phyloP scores from a whole-genome alignment of 2,329 filamentous ascomycete genomes.

The Diaporthe sp. region DNA sequence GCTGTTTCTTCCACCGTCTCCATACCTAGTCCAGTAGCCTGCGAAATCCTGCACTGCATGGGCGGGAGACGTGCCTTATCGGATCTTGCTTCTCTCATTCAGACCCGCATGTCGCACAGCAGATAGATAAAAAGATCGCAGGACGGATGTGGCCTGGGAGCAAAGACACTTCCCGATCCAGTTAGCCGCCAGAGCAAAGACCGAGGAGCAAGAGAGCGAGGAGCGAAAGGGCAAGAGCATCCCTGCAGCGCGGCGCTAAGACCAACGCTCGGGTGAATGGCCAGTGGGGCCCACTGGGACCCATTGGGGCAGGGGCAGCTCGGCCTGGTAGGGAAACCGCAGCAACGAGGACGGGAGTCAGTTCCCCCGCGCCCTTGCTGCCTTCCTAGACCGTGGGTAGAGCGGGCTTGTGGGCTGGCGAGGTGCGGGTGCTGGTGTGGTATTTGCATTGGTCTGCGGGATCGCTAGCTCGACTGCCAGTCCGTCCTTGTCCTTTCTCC shows the following conservation, averaged over 20 bases:
- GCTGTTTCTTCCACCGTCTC: background rate
- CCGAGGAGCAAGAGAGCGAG: background rate
- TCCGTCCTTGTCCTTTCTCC: slow-evolving; percentile 21
- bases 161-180: background rate
- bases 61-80: background rate
- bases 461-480: slow-evolving; percentile 15
- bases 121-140: background rate
- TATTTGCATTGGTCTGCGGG: background rate
- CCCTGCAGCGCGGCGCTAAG: slow-evolving; percentile 11
- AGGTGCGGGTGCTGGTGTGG: background rate
- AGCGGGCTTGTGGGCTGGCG: background rate
- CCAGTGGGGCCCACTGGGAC: background rate
- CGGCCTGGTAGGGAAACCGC: slow-evolving; percentile 21
- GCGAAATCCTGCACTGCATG: background rate
- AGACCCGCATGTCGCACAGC: background rate
- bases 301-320: slow-evolving; percentile 19
- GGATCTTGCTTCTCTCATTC: background rate
- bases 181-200: slow-evolving; percentile 2
- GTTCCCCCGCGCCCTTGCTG: slow-evolving; percentile 24
- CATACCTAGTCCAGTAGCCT: background rate
- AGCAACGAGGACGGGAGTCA: slow-evolving; percentile 24
- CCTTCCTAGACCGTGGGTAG: slow-evolving; percentile 17
- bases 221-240: background rate
- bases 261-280: slow-evolving; percentile 21
- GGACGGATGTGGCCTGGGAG: background rate